Conservation (phyloP, 2,329 filamentous ascomycete genomes). For the Rutstroemia sp. region DNA sequence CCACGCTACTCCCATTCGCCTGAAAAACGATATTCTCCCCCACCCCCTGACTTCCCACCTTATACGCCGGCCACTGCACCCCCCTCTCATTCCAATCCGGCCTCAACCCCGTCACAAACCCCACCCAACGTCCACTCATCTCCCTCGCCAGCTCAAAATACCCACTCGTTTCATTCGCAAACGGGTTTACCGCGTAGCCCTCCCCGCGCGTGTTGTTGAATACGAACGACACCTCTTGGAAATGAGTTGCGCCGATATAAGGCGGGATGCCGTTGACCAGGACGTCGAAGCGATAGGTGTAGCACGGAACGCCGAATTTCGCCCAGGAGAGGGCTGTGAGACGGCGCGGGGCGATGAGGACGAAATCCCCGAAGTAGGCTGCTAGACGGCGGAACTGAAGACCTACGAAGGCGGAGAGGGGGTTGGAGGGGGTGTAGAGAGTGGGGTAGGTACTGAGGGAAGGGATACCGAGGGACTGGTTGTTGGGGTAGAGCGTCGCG, state of each 20-base stretch:
- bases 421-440: constrained; percentile 16
- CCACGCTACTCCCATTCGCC: neutral
- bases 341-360: constrained; percentile 11
- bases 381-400: constrained; percentile 15
- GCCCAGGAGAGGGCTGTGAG: constrained; percentile 12
- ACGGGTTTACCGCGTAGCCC: constrained; percentile 31
- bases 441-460: constrained; percentile 16
- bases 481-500: constrained; percentile 42
- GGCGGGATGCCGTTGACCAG: constrained; percentile 26
- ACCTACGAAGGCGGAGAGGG: constrained; percentile 29
- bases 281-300: constrained; percentile 40
- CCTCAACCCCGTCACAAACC: constrained; percentile 8
- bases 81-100: constrained; percentile 7
- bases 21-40: constrained; percentile 2
- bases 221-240: constrained; percentile 46
- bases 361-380: constrained; percentile 15
- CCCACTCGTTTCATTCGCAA: neutral
- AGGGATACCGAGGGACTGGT: constrained; percentile 42
- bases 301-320: constrained; percentile 16
- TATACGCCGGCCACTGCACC: neutral
- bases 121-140: constrained; percentile 14
- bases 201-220: constrained; percentile 43
- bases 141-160: constrained; percentile 5
- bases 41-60: neutral
- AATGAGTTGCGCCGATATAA: constrained; percentile 31